Conservation (phyloP, 192 early-diverging fungal genomes). For the Linnemannia zychae region DNA sequence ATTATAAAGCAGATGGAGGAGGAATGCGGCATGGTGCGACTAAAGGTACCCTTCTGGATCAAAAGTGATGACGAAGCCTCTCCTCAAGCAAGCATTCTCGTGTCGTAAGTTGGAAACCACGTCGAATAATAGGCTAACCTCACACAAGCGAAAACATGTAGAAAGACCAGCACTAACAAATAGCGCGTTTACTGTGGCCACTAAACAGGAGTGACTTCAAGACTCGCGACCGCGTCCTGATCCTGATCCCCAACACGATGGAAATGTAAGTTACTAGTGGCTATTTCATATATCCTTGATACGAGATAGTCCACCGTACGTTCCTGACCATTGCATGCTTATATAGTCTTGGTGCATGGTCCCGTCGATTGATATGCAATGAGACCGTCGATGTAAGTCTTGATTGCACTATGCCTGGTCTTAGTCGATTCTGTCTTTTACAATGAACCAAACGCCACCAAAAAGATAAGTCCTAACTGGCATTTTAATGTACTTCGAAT, state of each 20-base stretch:
- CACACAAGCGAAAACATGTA: not conserved
- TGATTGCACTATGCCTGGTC: not conserved
- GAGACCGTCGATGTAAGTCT: slow-evolving; percentile 18
- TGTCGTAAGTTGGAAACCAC: slow-evolving; percentile 23
- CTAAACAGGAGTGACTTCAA: slow-evolving; percentile 15
- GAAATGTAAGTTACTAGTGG: slow-evolving; percentile 18
- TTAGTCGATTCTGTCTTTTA: not conserved
- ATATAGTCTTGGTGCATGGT: slow-evolving; percentile 35
- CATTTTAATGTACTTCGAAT: not conserved
- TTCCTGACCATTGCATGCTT: not conserved
- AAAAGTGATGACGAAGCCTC: slow-evolving; percentile 18
- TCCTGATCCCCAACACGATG: slow-evolving; percentile 26
- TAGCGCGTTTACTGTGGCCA: too few species aligned
- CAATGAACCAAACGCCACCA: not conserved
- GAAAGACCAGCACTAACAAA: too few species aligned
- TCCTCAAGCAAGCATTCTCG: slow-evolving; percentile 28
- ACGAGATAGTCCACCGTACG: not conserved
- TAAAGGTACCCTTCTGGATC: slow-evolving; percentile 29
- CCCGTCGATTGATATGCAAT: slow-evolving; percentile 38
- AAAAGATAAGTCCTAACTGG: too few species aligned
- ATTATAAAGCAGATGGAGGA: slow-evolving; percentile 18
- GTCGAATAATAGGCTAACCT: not conserved
- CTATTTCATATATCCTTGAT: not conserved
- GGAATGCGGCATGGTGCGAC: slow-evolving; percentile 27
- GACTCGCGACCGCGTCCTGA: slow-evolving; percentile 26